Evolutionary conservation across 2,329 filamentous ascomycete genomes (phyloP).

Genomic region (Ophiostoma himal-ulmi): DNA sequence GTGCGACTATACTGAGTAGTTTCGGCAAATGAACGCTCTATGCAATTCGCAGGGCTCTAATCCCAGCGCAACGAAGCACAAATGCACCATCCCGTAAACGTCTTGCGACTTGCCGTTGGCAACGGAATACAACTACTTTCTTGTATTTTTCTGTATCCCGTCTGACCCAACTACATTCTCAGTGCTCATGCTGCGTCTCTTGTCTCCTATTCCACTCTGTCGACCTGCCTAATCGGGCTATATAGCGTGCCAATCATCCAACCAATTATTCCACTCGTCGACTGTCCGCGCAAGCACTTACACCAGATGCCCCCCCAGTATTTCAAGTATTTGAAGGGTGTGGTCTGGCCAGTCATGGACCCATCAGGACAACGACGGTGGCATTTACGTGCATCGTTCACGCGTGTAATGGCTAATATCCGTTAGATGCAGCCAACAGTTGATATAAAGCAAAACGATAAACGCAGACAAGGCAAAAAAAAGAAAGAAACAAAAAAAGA

Average conservation of each 20-base stretch:
- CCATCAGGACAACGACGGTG: not conserved
- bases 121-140: not conserved
- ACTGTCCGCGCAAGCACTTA: not conserved
- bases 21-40: not conserved
- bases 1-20: not conserved
- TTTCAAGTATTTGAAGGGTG: not conserved
- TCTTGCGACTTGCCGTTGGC: conserved; percentile 3
- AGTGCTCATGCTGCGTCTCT: not conserved
- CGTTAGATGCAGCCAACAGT: not conserved
- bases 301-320: not conserved
- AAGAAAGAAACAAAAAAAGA: not conserved
- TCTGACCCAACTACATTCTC: not conserved
- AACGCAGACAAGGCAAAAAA: not conserved
- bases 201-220: not conserved
- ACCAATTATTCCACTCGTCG: not conserved
- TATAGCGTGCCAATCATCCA: not conserved
- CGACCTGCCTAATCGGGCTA: not conserved
- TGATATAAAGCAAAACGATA: not conserved
- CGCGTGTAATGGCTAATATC: not conserved
- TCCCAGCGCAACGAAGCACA: not conserved
- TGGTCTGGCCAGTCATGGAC: not conserved
- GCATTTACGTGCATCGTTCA: not conserved
- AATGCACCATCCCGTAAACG: not conserved
- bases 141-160: not conserved
- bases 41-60: not conserved